Conservation (phyloP, 2,329 filamentous ascomycete species). For the Chaetomium olivaceum region DNA sequence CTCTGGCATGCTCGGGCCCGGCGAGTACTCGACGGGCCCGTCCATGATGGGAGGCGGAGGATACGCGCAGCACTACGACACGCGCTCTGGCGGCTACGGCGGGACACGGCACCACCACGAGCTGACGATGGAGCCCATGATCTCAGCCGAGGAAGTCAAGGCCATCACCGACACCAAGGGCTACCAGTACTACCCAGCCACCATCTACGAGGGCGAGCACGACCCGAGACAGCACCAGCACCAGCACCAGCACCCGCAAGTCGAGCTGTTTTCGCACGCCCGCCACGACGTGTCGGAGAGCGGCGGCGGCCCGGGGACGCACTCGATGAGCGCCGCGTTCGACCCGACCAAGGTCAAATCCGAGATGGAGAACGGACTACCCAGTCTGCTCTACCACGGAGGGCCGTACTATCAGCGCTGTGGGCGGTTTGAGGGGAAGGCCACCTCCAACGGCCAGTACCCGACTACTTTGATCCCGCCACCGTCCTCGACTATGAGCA, state of each 20-base stretch:
- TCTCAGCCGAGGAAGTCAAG: conserved; percentile 55
- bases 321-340: conserved; percentile 41
- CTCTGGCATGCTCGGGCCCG: conserved; percentile 38
- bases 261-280: conserved; percentile 52
- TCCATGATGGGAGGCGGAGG: conserved; percentile 43
- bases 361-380: conserved; percentile 50
- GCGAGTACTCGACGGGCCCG: conserved; percentile 37
- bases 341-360: conserved; percentile 50
- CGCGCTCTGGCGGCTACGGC: conserved; percentile 44
- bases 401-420: conserved; percentile 46
- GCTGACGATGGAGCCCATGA: conserved; percentile 52
- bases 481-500: conserved; percentile 44
- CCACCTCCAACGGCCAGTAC: conserved; percentile 55
- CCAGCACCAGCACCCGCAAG: conserved; percentile 34
- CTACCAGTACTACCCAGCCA: conserved; percentile 56
- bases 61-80: conserved; percentile 44
- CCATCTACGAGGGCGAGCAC: conserved; percentile 51
- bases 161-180: conserved; percentile 50
- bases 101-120: conserved; percentile 51
- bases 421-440: conserved; percentile 55
- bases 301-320: conserved; percentile 27
- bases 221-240: conserved; percentile 43
- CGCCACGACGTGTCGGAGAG: conserved; percentile 37
- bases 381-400: conserved; percentile 50
- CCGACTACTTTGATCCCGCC: conserved; percentile 48